phyloP scores from a whole-genome alignment of 306 rosid genomes.

The Citrullus amarus region DNA sequence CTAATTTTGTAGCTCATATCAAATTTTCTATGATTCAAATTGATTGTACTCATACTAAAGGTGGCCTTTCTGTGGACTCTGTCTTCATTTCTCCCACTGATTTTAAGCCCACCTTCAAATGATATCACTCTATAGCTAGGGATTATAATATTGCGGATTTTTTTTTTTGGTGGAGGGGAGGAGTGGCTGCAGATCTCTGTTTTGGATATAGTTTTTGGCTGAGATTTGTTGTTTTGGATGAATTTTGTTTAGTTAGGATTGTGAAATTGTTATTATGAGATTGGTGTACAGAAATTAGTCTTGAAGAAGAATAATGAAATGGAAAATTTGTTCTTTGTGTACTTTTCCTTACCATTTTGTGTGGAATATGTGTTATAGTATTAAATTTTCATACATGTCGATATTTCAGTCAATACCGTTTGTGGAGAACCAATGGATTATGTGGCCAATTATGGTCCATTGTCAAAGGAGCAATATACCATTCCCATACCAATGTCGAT shows the following conservation, averaged over 20 bases:
- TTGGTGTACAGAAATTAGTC: not conserved
- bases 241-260: not conserved
- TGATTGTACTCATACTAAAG: slow-evolving; percentile 88
- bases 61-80: slow-evolving; percentile 72
- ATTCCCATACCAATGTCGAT: too few species aligned
- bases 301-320: not conserved
- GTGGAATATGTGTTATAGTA: too few species aligned
- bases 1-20: slow-evolving; percentile 22
- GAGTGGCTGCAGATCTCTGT: not conserved
- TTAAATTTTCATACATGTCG: too few species aligned
- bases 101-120: slow-evolving; percentile 6
- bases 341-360: not conserved
- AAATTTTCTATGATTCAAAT: slow-evolving; percentile 77
- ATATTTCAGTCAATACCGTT: too few species aligned
- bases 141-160: too few species aligned
- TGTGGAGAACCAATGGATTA: too few species aligned
- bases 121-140: not conserved
- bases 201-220: not conserved
- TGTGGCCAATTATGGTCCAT: too few species aligned
- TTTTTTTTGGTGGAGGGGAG: too few species aligned
- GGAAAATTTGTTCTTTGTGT: not conserved
- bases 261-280: not conserved
- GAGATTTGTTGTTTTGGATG: not conserved
- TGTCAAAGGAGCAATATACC: too few species aligned
- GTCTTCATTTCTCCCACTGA: slow-evolving; percentile 40